A percentile compares a stretch with the other conserved stretches of the same genome.
These are phyloP conservation scores for Saccharomycopsis babjevae DNA, from an alignment of 805 yeast genomes.

Conservation along the genomic window DNA sequence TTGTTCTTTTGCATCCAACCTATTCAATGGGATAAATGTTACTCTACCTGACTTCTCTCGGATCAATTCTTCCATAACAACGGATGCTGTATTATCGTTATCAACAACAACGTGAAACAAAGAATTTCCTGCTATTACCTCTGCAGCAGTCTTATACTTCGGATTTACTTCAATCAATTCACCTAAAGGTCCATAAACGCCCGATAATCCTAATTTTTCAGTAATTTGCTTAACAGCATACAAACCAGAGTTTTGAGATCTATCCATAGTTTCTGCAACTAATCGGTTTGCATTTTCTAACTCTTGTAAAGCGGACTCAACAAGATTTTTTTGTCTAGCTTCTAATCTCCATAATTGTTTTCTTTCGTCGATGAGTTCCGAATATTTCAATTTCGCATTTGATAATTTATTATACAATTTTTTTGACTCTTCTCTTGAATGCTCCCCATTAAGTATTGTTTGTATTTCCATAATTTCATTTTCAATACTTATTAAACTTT, in stretches of 20 bases:
- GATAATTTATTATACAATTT: conserved; percentile 25
- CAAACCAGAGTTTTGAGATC: conserved; percentile 60
- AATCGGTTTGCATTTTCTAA: conserved; percentile 46
- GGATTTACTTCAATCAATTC: conserved; percentile 74
- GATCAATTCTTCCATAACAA: conserved; percentile 65
- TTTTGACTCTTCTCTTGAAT: conserved; percentile 25
- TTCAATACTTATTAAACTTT: conserved; percentile 22
- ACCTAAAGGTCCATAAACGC: conserved; percentile 77
- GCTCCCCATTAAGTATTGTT: conserved; percentile 30
- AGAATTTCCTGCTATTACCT: conserved; percentile 80
- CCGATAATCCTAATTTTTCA: conserved; percentile 42
- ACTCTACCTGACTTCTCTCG: conserved; percentile 71
- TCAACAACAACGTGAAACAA: conserved; percentile 81
- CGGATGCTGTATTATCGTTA: conserved; percentile 71
- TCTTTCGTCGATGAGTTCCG: conserved; percentile 49
- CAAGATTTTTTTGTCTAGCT: conserved; percentile 47
- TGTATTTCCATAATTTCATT: conserved; percentile 27
- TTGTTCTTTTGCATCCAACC: conserved; percentile 36
- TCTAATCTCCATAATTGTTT: conserved; percentile 75
- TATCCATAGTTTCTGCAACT: conserved; percentile 66
- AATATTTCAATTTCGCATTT: conserved; percentile 31
- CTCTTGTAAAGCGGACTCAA: conserved; percentile 46
- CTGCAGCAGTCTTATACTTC: conserved; percentile 77
- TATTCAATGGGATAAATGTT: conserved; percentile 82
- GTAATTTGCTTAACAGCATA: conserved; percentile 58